These are phyloP conservation scores for Ceratobasidium sp. DNA, from an alignment of 1,284 basidiomycete species.

Conservation along the genomic window DNA sequence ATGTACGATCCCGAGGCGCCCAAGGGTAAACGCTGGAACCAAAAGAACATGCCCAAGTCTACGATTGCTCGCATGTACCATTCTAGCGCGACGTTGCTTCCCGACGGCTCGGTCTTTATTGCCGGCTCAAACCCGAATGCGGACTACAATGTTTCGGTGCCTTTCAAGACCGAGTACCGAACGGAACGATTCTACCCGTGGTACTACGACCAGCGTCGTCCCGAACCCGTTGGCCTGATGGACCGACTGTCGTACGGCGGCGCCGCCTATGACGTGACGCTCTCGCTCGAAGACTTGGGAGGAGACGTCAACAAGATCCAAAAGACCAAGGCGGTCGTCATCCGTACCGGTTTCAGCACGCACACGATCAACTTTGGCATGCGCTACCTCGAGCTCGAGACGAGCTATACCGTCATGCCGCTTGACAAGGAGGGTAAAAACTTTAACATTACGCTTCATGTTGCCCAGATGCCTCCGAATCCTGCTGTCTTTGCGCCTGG, in stretches of 20 bases:
- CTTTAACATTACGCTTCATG: conserved; percentile 65
- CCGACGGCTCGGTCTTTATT: conserved; percentile 68
- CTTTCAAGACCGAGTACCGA: conserved; percentile 81
- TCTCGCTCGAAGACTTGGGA: conserved; percentile 65
- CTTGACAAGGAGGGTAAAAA: conserved; percentile 1
- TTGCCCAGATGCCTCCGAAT: conserved; percentile 81
- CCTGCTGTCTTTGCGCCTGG: conserved; percentile 86
- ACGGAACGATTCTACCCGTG: conserved; percentile 80
- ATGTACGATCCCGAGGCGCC: conserved; percentile 67
- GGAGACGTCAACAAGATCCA: conserved; percentile 59
- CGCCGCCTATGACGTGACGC: conserved; percentile 71
- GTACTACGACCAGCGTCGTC: conserved; percentile 78
- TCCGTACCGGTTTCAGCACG: conserved; percentile 87
- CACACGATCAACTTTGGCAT: conserved; percentile 64
- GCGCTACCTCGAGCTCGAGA: conserved; percentile 39
- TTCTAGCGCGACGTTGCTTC: conserved; percentile 74
- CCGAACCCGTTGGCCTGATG: conserved; percentile 72
- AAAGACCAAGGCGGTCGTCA: conserved; percentile 73
- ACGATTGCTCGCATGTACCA: conserved; percentile 81
- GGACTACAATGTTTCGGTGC: conserved; percentile 63
- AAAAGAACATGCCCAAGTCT: conserved; percentile 63
- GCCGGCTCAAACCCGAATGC: conserved; percentile 87
- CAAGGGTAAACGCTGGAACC: conserved; percentile 68
- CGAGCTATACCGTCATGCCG: conserved; percentile 35
- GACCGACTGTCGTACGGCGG: conserved; percentile 80